Evolutionary conservation across 2,329 filamentous ascomycete species (phyloP), one percentile per base, ranked within the genome.

Genomic region (Penicillium concentricum): DNA sequence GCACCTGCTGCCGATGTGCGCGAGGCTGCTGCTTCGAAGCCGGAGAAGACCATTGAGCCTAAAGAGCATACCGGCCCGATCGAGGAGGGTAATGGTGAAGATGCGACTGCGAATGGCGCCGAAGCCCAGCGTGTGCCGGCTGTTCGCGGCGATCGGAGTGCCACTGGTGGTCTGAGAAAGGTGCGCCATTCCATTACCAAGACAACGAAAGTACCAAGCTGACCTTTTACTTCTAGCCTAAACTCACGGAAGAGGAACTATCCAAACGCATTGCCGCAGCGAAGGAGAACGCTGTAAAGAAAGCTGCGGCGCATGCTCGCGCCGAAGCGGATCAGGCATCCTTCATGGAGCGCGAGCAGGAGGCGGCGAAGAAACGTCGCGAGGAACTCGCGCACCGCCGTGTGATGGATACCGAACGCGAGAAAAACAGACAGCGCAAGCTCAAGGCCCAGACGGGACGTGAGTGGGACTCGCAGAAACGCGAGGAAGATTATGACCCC

Each of bases 271-370:
- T 89, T 58, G 84, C 82, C 8, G 78, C 79, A 35, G 87, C 87
- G 64, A 81, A 81, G 60, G 79, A 86, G 62, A 83, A 86, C 56
- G 87, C 87, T 51, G 82, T 81, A 6, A 79, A 82, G 48, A 78
- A 84, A 15, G 79, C 80, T 9, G 84, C 83, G 9, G 84, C 84
- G 0, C 85, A 89, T 67, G 83, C 82, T 1, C 80, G 85, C 26
- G 85, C 85, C n/a, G 84, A 88, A 74, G 85, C 84, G n/a, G 87
- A 89, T 62, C 81, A 83, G 52, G 85, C 84, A 3, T 82, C 81
- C 0, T 88, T 87, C 68, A 79, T 85, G 41, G 80, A 85, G 56
- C 80, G 85, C n/a, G 86, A 89, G 67, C 81, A 82, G 34, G 74
- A 84, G 10, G 81, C 84, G 0, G 80, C 80, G 22, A 78, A 81